Conservation (phyloP, 2,329 filamentous ascomycete genomes). For the Beauveria scarabaeidicola region DNA sequence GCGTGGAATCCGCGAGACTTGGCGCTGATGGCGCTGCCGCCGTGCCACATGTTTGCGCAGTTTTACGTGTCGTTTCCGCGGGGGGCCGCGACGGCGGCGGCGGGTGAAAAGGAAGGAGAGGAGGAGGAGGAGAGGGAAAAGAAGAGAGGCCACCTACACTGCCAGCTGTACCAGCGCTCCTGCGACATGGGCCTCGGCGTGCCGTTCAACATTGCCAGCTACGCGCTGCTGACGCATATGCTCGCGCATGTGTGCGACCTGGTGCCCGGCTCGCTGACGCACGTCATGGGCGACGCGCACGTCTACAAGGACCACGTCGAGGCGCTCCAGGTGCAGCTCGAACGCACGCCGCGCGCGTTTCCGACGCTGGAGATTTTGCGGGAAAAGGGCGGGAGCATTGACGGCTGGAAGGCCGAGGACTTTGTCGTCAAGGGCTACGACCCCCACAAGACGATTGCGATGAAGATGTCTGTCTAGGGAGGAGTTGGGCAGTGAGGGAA, state of each 20-base stretch:
- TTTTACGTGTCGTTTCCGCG: slow-evolving; percentile 78
- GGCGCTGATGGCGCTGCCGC: slow-evolving; percentile 81
- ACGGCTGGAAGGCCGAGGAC: slow-evolving; percentile 84
- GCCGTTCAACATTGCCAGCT: slow-evolving; percentile 95
- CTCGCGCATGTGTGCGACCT: slow-evolving; percentile 79
- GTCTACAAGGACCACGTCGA: slow-evolving; percentile 91
- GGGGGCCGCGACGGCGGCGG: slow-evolving; percentile 12
- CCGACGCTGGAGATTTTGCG: slow-evolving; percentile 67
- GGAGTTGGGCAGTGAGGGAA: too few species aligned
- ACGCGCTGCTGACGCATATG: slow-evolving; percentile 92
- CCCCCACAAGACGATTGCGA: slow-evolving; percentile 83
- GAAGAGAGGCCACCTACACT: slow-evolving; percentile 64
- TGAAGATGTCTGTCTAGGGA: slow-evolving; percentile 94
- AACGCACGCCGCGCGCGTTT: slow-evolving; percentile 71
- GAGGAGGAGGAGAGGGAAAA: slow-evolving; percentile 25
- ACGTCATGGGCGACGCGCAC: slow-evolving; percentile 98
- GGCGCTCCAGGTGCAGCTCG: slow-evolving; percentile 71
- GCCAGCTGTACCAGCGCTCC: slow-evolving; percentile 83
- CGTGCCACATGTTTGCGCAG: slow-evolving; percentile 96
- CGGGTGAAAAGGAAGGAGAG: not conserved
- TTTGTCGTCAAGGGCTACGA: slow-evolving; percentile 83
- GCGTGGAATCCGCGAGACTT: slow-evolving; percentile 93
- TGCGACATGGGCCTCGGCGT: slow-evolving; percentile 97
- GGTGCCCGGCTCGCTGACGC: slow-evolving; percentile 77
- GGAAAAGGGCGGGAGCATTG: slow-evolving; percentile 65